Percentiles rank a stretch among this genome's conserved stretches.
phyloP scores from a whole-genome alignment of 202 grass and related monocot genomes.

The Zizania palustris region DNA sequence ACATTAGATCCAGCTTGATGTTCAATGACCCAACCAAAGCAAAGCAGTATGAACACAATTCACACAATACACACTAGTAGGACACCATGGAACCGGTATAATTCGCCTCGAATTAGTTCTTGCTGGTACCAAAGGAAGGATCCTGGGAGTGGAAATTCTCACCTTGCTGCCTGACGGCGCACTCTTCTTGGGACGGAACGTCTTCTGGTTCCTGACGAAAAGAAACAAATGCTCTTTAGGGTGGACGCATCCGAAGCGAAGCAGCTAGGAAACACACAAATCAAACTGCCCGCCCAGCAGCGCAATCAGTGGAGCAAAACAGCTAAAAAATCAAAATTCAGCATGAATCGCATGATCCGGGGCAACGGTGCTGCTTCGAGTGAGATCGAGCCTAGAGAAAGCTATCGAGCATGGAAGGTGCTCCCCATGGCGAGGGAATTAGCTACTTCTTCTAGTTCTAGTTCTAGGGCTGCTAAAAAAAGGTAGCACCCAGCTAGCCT shows the following conservation, averaged over 20 bases:
- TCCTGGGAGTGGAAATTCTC: background rate
- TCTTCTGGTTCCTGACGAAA: conserved; percentile 84
- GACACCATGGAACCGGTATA: background rate
- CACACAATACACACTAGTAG: background rate
- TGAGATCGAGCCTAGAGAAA: background rate
- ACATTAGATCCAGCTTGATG: conserved; percentile 3
- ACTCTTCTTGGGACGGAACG: conserved; percentile 98
- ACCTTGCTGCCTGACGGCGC: conserved; percentile 98
- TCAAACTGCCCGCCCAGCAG: no score
- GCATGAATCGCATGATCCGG: conserved; percentile 34
- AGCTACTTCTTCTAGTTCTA: background rate
- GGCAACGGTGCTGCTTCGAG: no score
- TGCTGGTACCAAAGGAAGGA: conserved; percentile 4
- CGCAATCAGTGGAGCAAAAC: no score
- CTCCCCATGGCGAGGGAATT: background rate
- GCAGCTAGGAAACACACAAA: background rate
- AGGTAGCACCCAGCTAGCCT: background rate
- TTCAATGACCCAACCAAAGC: background rate
- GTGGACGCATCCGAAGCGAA: background rate
- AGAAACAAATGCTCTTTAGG: background rate
- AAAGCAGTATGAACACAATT: background rate
- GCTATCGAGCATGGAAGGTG: background rate
- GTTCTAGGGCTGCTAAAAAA: background rate
- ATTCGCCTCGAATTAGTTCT: background rate
- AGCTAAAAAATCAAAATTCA: background rate